Base-by-base conservation (phyloP, 2,329 filamentous ascomycete genomes). In the Lecanicillium sp. region DNA sequence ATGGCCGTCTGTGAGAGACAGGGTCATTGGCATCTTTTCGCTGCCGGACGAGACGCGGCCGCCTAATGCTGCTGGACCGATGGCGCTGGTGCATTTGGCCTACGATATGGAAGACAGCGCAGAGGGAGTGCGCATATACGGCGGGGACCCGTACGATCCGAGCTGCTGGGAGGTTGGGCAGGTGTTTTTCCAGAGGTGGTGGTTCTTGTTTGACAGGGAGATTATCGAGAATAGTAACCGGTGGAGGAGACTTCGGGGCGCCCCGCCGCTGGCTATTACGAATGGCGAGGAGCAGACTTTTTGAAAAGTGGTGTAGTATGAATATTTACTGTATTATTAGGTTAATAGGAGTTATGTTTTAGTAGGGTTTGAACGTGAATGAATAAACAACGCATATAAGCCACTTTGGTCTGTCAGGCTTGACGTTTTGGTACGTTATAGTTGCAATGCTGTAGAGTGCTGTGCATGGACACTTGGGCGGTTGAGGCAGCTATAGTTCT, bases 181-280 rank as follows among this genome's bases (percentile, higher is more conserved):
- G 52, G 49, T 65, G n/a, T 54, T 78, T 16, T 78, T 77, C 52
- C 64, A 70, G 52, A 63, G 67, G 29, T 79, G 75, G 75, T 80
- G 73, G 73, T 78, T 75, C 55, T 54, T 74, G 27, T 71, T 79
- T 49, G 74, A 79, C 48, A 51, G 61, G 8, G 58, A 60, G 9
- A 64, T 78, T 13, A 54, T 79, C n/a, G 64, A 68, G 32, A 63
- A 63, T 37, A 74, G 71, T 48, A 78, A 79, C 52, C 56, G 61
- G 36, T 64, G 65, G 62, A 61, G 73, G 44, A 58, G 48, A 37
- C 48, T 64, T 38, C 62, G 72, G 38, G 74, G 73, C 1, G 63
- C 66, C 5, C 46, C 56, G 5, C 50, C 51, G 17, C 46, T 63
- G 38, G 32, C 36, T 12, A 32, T 43, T 13, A 36, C 29, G 33